phyloP scores from a whole-genome alignment of 108 stramenopile genomes.

The Skeletonema costatum region DNA sequence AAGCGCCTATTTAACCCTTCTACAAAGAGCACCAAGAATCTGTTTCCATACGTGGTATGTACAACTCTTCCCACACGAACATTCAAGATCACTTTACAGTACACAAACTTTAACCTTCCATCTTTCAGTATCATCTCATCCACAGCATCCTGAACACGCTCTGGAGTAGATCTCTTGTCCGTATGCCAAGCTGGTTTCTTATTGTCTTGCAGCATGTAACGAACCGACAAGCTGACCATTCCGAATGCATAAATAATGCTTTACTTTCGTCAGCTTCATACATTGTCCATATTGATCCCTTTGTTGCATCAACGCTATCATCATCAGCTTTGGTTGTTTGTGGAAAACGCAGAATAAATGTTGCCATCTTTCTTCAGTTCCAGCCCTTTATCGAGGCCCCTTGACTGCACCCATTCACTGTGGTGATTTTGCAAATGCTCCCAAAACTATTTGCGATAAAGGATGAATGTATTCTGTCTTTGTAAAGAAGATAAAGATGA shows the following conservation, averaged over 20 bases:
- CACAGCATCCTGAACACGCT: slow-evolving; percentile 65
- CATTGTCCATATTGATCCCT: slow-evolving; percentile 59
- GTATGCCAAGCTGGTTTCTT: slow-evolving; percentile 72
- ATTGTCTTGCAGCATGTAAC: slow-evolving; percentile 84
- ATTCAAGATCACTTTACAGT: no score
- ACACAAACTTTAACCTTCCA: slow-evolving; percentile 1
- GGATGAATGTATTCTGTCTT: slow-evolving; percentile 73
- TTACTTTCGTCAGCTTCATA: slow-evolving; percentile 77
- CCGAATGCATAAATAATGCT: slow-evolving; percentile 67
- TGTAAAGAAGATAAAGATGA: slow-evolving; percentile 11
- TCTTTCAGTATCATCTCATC: slow-evolving; percentile 69
- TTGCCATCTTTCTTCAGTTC: slow-evolving; percentile 73
- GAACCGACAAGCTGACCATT: slow-evolving; percentile 45
- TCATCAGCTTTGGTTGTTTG: neutral
- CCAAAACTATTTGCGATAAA: slow-evolving; percentile 75
- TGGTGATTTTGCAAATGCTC: slow-evolving; percentile 71
- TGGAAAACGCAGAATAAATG: slow-evolving; percentile 67
- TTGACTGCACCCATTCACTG: slow-evolving; percentile 50
- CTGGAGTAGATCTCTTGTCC: slow-evolving; percentile 49
- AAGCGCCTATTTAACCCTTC: no score
- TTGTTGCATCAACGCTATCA: slow-evolving; percentile 5
- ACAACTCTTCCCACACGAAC: no score
- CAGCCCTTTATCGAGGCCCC: slow-evolving; percentile 58
- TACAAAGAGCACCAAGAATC: no score
- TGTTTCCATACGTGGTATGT: no score